A percentile compares a stretch with the other conserved stretches of the same genome.
These are phyloP conservation scores for Pichia sp. DNA, from an alignment of 1,139 yeast species.

Conservation along the genomic window DNA sequence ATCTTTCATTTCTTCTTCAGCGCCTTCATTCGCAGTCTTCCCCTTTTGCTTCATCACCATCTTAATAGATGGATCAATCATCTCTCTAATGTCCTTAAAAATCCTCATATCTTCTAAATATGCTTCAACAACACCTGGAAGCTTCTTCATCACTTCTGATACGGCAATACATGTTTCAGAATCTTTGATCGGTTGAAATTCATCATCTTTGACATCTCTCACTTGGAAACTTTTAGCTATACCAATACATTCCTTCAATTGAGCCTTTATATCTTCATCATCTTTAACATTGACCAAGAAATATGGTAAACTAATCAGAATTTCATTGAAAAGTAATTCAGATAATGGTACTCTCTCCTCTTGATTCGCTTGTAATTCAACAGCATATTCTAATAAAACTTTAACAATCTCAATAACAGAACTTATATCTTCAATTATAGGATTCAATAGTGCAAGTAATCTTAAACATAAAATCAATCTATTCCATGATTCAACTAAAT, in stretches of 20 bases:
- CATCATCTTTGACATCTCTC: constrained; percentile 1
- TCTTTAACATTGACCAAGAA: constrained; percentile 48
- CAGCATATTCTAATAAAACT: constrained; percentile 49
- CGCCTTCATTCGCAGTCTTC: constrained; percentile 3
- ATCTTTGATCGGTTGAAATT: constrained; percentile 1
- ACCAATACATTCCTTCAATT: constrained; percentile 39
- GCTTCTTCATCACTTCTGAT: constrained; percentile 3
- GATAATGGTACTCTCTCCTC: constrained; percentile 48
- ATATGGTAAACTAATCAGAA: constrained; percentile 65
- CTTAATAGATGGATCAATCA: constrained; percentile 15
- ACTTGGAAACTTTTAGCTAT: constrained; percentile 37
- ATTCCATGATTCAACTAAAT: constrained; percentile 60
- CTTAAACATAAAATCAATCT: constrained; percentile 64
- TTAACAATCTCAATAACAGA: constrained; percentile 45
- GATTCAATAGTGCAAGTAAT: constrained; percentile 58
- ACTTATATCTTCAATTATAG: constrained; percentile 40
- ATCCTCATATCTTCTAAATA: constrained; percentile 21
- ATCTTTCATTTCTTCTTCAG: constrained; percentile 6
- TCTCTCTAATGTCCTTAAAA: constrained; percentile 18
- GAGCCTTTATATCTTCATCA: constrained; percentile 29
- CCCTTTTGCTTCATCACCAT: constrained; percentile 11
- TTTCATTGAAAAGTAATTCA: constrained; percentile 60
- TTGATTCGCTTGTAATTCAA: constrained; percentile 42
- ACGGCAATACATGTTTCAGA: constrained; percentile 2
- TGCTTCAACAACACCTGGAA: constrained; percentile 7